These are phyloP conservation scores for Xylariaceae sp. DNA, from an alignment of 2,329 filamentous ascomycete species.

Conservation along the genomic window DNA sequence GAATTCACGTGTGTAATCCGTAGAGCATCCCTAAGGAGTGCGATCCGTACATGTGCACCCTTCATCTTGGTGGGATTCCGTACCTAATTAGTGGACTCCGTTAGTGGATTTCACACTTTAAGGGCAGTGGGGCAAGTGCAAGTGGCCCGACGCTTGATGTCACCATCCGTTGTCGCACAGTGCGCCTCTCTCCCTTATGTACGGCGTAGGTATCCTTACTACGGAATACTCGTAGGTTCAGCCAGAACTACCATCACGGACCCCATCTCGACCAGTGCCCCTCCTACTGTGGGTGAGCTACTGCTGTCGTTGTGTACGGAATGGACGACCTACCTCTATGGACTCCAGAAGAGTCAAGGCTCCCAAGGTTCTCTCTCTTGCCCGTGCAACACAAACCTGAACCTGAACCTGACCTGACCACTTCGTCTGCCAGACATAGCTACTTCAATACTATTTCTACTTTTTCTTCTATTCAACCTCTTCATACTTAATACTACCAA, in stretches of 20 bases:
- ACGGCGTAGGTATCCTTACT: too few species aligned
- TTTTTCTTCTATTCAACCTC: slow-evolving; percentile 5
- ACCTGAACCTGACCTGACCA: not conserved
- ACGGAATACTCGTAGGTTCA: too few species aligned
- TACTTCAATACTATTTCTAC: too few species aligned
- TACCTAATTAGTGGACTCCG: too few species aligned
- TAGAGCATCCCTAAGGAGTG: too few species aligned
- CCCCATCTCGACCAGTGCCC: not conserved
- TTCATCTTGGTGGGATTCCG: too few species aligned
- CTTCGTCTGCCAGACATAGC: not conserved
- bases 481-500: not conserved
- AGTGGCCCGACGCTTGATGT: slow-evolving; percentile 11
- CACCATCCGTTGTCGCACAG: slow-evolving; percentile 14
- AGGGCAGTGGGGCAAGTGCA: not conserved
- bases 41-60: too few species aligned
- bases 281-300: not conserved
- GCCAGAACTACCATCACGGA: too few species aligned
- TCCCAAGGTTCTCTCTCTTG: slow-evolving; percentile 2
- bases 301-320: not conserved
- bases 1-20: too few species aligned
- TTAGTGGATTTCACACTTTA: not conserved
- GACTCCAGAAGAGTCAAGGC: slow-evolving; percentile 1
- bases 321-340: not conserved
- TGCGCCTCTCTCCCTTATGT: not conserved
- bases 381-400: not conserved